phyloP scores from a whole-genome alignment of 805 yeast genomes.

The Starmera quercuum region DNA sequence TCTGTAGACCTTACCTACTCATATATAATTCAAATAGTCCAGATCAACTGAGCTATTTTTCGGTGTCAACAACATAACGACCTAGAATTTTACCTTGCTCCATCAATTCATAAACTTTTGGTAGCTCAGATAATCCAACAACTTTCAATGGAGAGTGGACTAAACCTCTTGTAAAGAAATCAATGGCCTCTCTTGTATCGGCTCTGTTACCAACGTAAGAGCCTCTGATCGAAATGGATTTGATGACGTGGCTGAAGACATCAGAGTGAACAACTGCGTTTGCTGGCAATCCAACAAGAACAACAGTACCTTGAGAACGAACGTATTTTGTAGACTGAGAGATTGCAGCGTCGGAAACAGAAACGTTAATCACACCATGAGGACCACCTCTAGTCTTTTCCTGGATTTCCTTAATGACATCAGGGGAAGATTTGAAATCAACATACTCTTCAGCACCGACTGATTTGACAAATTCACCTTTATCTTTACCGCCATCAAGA shows the following conservation, averaged over 20 bases:
- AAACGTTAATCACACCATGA: constrained; percentile 60
- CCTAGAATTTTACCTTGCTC: constrained; percentile 52
- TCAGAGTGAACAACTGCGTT: constrained; percentile 40
- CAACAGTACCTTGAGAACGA: constrained; percentile 48
- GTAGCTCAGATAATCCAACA: constrained; percentile 45
- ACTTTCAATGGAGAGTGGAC: constrained; percentile 48
- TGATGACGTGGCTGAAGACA: constrained; percentile 43
- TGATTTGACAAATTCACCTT: constrained; percentile 39
- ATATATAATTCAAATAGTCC: too few relatives aligned
- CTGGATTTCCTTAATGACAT: constrained; percentile 33
- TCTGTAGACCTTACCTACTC: too few relatives aligned
- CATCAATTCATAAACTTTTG: constrained; percentile 43
- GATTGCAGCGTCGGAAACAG: constrained; percentile 43
- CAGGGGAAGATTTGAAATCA: constrained; percentile 42
- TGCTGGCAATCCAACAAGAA: constrained; percentile 50
- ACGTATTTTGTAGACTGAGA: constrained; percentile 38
- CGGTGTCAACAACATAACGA: constrained; percentile 50
- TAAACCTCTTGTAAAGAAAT: constrained; percentile 43
- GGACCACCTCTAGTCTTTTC: constrained; percentile 50
- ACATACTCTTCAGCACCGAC: constrained; percentile 56
- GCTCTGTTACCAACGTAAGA: constrained; percentile 58
- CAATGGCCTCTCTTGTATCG: constrained; percentile 51
- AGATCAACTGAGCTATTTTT: constrained; percentile 22
- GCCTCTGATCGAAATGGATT: constrained; percentile 41
- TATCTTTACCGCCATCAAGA: constrained; percentile 68